A percentile compares a stretch with the other conserved stretches of the same genome.
Conservation (phyloP, 768 basidiomycete species). For the Agrocybe pediades region DNA sequence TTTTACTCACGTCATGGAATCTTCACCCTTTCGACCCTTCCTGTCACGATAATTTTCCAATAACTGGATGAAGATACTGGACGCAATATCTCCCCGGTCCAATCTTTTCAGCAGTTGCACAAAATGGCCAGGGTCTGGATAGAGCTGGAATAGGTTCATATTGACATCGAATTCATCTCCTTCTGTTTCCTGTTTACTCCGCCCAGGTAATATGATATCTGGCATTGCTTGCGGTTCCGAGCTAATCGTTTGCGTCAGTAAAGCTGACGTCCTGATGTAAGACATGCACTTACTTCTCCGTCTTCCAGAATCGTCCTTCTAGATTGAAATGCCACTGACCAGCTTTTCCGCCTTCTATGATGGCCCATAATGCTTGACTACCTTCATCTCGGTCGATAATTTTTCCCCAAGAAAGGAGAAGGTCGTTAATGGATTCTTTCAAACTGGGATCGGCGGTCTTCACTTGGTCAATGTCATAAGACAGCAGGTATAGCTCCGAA, state of each 20-base stretch:
- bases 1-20: conserved; percentile 52
- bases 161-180: conserved; percentile 48
- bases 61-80: conserved; percentile 71
- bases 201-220: conserved; percentile 54
- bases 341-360: conserved; percentile 50
- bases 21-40: conserved; percentile 36
- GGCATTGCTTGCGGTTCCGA: conserved; percentile 22
- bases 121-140: conserved; percentile 76
- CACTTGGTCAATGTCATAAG: conserved; percentile 50
- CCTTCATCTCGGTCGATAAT: conserved; percentile 57
- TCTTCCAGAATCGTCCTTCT: conserved; percentile 49
- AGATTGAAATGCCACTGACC: conserved; percentile 58
- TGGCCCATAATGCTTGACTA: conserved; percentile 54
- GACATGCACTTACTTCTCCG: conserved; percentile 30
- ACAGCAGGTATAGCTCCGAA: conserved; percentile 64
- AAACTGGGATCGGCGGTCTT: conserved; percentile 68
- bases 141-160: conserved; percentile 61
- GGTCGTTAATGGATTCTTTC: conserved; percentile 56
- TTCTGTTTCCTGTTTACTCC: conserved; percentile 36
- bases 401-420: conserved; percentile 78
- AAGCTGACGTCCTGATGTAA: not conserved
- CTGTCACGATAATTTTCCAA: conserved; percentile 68
- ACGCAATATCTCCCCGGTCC: conserved; percentile 68
- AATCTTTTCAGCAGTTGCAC: conserved; percentile 65
- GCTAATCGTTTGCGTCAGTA: not conserved